Evolutionary conservation across 495 filamentous ascomycete species (phyloP).

Genomic region (Penicillium coffeae): DNA sequence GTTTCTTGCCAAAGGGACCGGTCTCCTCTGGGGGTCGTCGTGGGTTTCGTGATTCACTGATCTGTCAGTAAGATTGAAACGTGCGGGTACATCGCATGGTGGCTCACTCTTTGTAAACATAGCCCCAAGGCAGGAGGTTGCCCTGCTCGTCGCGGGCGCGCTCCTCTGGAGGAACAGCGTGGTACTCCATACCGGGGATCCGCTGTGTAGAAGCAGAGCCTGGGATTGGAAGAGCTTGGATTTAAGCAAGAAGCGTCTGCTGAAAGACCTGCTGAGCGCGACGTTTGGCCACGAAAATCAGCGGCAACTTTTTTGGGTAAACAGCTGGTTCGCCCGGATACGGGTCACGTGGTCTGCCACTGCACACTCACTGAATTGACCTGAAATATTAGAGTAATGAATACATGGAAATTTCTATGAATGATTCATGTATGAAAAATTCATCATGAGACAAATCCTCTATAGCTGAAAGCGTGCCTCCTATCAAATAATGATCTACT

Average conservation of each 20-base stretch:
- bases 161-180: slow-evolving; percentile 62
- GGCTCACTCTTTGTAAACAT: slow-evolving; percentile 57
- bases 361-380: too few species aligned
- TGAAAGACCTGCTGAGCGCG: not conserved
- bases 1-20: slow-evolving; percentile 58
- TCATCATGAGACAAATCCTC: too few species aligned
- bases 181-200: slow-evolving; percentile 52
- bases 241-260: not conserved
- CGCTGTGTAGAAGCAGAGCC: not conserved
- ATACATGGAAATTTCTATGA: too few species aligned
- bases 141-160: slow-evolving; percentile 58
- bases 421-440: too few species aligned
- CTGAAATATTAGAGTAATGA: too few species aligned
- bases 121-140: slow-evolving; percentile 57
- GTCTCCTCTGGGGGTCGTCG: slow-evolving; percentile 55
- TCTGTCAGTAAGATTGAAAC: not conserved
- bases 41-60: slow-evolving; percentile 43
- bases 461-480: too few species aligned
- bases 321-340: not conserved
- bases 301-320: not conserved
- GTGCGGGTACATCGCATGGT: not conserved
- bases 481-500: too few species aligned
- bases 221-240: not conserved
- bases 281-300: not conserved
- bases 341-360: not conserved